A percentile compares a stretch with the other conserved stretches of the same genome.
These are phyloP conservation scores for Russula sp. DNA, from an alignment of 768 basidiomycete genomes.

Conservation along the genomic window DNA sequence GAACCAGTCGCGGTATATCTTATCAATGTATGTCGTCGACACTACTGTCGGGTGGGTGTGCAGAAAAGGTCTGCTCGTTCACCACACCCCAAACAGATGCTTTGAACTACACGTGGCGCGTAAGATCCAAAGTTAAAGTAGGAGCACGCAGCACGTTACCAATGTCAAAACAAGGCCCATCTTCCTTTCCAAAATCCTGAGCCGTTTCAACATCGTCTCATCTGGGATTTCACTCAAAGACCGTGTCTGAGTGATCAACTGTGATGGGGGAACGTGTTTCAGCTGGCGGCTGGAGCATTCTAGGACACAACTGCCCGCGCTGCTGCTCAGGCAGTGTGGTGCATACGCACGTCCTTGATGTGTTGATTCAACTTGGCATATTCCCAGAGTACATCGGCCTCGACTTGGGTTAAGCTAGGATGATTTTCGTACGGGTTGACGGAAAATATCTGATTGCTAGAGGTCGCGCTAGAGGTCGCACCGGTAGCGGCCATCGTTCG, in stretches of 20 bases:
- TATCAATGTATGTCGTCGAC: constrained; percentile 13
- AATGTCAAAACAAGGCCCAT: constrained; percentile 93
- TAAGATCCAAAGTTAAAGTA: not conserved
- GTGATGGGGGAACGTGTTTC: not conserved
- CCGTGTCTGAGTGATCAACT: constrained; percentile 66
- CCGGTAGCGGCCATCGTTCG: not conserved
- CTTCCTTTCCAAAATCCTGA: constrained; percentile 83
- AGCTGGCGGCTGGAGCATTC: too few species aligned
- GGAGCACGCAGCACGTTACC: constrained; percentile 32
- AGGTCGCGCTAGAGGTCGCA: not conserved
- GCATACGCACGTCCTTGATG: constrained; percentile 56
- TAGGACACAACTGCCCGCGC: not conserved
- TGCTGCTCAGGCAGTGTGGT: not conserved
- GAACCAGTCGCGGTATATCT: not conserved
- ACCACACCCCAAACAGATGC: constrained; percentile 94
- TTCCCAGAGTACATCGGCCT: constrained; percentile 85
- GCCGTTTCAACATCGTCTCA: constrained; percentile 60
- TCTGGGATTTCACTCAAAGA: constrained; percentile 70
- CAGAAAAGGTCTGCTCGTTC: constrained; percentile 55
- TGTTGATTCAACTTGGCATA: constrained; percentile 83
- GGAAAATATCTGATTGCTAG: constrained; percentile 36
- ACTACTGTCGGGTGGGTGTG: constrained; percentile 5
- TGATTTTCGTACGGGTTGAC: constrained; percentile 71
- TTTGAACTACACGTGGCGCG: constrained; percentile 59
- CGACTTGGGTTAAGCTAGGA: constrained; percentile 53